A percentile compares a stretch with the other conserved stretches of the same genome.
These are phyloP conservation scores for Zasmidium angulare DNA, from an alignment of 2,329 filamentous ascomycete species.

Conservation along the genomic window DNA sequence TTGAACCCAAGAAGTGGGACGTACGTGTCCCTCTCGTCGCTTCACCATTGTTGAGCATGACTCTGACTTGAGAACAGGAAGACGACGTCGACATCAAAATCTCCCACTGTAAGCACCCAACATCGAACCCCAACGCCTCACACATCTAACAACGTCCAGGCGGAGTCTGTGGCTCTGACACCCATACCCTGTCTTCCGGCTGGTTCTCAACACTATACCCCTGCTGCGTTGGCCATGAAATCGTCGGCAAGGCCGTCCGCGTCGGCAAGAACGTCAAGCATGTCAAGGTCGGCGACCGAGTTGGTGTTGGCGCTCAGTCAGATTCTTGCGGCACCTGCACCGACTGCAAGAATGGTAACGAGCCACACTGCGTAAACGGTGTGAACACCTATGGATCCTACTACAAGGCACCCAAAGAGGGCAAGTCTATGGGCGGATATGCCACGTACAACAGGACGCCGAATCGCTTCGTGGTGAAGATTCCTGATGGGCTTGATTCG, in stretches of 20 bases:
- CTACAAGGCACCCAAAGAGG: constrained; percentile 21
- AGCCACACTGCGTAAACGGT: constrained; percentile 41
- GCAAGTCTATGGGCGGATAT: constrained; percentile 63
- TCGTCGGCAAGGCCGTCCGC: constrained; percentile 33
- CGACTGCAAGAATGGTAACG: constrained; percentile 50
- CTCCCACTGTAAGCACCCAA: constrained; percentile 31
- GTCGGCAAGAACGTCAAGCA: constrained; percentile 32
- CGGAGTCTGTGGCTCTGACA: constrained; percentile 35
- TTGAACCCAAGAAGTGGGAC: constrained; percentile 35
- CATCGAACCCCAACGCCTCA: no score
- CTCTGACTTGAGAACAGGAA: constrained; percentile 16
- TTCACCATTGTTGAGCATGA: neutral
- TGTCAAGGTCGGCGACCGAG: constrained; percentile 40
- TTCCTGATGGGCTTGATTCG: constrained; percentile 51
- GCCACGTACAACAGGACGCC: constrained; percentile 51
- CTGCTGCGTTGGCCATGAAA: constrained; percentile 34
- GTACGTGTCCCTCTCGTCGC: neutral
- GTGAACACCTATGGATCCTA: constrained; percentile 30
- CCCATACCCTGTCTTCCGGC: constrained; percentile 36
- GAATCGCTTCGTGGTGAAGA: constrained; percentile 57
- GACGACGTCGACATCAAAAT: constrained; percentile 41
- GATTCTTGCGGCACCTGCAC: constrained; percentile 53
- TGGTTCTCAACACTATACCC: constrained; percentile 44
- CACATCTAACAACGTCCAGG: no score
- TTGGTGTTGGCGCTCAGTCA: constrained; percentile 53